Base-by-base conservation (phyloP, 306 rosid species). In the Aeschynomene evenia region DNA sequence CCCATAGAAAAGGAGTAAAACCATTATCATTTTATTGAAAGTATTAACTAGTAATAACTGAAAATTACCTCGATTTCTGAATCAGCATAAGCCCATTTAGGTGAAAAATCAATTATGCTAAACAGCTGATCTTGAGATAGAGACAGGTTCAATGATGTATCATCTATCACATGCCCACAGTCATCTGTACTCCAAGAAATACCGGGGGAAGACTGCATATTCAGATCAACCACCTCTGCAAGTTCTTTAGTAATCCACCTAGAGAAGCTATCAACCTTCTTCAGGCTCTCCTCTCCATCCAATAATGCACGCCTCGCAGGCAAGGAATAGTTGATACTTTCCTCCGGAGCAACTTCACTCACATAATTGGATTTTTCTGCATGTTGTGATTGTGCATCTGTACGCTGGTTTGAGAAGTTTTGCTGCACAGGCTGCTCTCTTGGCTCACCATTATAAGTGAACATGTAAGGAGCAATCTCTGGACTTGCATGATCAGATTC, bases 261-360 rank as follows among this genome's bases (percentile, higher is more conserved):
- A 50, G 94, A 87, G 79, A 91, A 91, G 80, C 98, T 91, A 74
- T 91, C 98, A 66, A 89, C 87, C 86, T 91, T 91, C 88, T 84
- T 86, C 67, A 91, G 77, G 72, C 81, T 81, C 57, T 88, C 93
- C 66, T 82, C 96, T 36, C 83, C 79, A 66, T 78, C 81, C 63
- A 85, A 51, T 66, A 87, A 81, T 66, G 77, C 67, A 29, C 72
- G 92, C 77, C 60, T 87, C 83, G 70, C 60, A 55, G 74, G 66
- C 76, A 78, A 82, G 72, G 89, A 39, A 82, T 81, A 72, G 80
- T 56, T 78, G 18, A 66, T 26, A 73, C 81, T 68, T 68, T 84
- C 86, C 75, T 91, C 89, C 22, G 60, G 52, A 13, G 77, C 65
- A 68, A 51, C 66, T 70, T 82, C 85, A 72, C 48, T 54, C 58